These are phyloP conservation scores for Xylaria intraflava DNA, from an alignment of 495 filamentous ascomycete species.

Conservation along the genomic window DNA sequence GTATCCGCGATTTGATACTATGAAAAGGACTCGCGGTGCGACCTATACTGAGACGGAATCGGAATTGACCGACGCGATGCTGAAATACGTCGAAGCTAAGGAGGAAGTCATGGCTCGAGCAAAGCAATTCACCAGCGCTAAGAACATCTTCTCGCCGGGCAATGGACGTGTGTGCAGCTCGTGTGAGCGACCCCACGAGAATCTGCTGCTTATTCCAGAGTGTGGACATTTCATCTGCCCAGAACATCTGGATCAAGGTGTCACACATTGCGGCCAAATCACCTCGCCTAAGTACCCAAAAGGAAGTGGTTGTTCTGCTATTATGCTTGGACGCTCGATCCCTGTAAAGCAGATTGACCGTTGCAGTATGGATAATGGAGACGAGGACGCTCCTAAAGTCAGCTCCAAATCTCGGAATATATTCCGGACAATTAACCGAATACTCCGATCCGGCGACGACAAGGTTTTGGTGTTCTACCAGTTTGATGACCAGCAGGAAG, in stretches of 20 bases:
- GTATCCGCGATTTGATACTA: slow-evolving; percentile 1
- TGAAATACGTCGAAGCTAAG: slow-evolving; percentile 2
- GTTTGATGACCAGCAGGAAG: slow-evolving; percentile 14
- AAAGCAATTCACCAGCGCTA: slow-evolving; percentile 4
- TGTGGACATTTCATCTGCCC: slow-evolving; percentile 49
- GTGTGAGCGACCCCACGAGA: slow-evolving; percentile 18
- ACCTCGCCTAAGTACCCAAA: background rate
- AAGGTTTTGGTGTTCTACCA: slow-evolving; percentile 33
- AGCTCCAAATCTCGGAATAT: slow-evolving; percentile 22
- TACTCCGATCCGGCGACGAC: slow-evolving; percentile 13
- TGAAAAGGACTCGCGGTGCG: slow-evolving; percentile 7
- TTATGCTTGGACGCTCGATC: slow-evolving; percentile 7
- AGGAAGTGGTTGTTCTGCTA: slow-evolving; percentile 9
- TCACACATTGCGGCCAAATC: slow-evolving; percentile 8
- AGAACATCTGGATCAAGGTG: slow-evolving; percentile 27
- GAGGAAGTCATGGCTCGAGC: background rate
- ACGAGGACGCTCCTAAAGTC: background rate
- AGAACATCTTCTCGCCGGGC: background rate
- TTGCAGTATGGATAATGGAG: background rate
- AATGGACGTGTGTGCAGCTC: slow-evolving; percentile 18
- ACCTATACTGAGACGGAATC: slow-evolving; percentile 10
- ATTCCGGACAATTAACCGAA: slow-evolving; percentile 13
- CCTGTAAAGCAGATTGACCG: slow-evolving; percentile 8
- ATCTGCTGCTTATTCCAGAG: slow-evolving; percentile 32
- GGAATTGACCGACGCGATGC: slow-evolving; percentile 2